Conservation (phyloP, 129 eudicot species). For the Flaveria ramosissima region DNA sequence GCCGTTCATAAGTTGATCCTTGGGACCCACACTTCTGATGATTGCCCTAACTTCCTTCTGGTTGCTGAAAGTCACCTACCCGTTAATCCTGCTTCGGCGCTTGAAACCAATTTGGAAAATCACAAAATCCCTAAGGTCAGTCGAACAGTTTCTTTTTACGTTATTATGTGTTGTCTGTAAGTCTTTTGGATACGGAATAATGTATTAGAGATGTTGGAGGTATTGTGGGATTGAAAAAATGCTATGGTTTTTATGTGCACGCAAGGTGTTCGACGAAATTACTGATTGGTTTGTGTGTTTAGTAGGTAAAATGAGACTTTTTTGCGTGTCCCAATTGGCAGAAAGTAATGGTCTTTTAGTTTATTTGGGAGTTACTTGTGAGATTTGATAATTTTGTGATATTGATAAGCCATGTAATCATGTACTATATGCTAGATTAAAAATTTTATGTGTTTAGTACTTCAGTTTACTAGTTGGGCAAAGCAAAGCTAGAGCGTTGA, state of each 20-base stretch:
- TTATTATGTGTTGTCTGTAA: no score
- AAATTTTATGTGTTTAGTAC: no score
- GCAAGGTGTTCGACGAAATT: constrained; percentile 49
- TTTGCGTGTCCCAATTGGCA: background rate
- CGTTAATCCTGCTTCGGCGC: constrained; percentile 43
- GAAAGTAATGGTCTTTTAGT: background rate
- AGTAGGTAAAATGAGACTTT: background rate
- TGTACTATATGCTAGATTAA: background rate
- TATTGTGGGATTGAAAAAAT: background rate
- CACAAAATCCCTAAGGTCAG: constrained; percentile 64
- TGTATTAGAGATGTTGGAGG: background rate
- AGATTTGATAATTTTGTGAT: background rate
- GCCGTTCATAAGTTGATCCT: constrained; percentile 69
- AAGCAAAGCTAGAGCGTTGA: no score
- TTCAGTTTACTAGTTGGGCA: no score
- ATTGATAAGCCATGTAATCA: background rate
- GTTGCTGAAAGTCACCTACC: constrained; percentile 84
- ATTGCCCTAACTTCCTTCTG: constrained; percentile 67
- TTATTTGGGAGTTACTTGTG: background rate
- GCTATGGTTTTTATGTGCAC: constrained; percentile 2
- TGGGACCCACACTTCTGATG: constrained; percentile 97
- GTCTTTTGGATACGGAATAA: background rate
- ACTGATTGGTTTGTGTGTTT: constrained; percentile 5
- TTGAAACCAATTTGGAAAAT: constrained; percentile 44
- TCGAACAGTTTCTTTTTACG: background rate